Base-by-base conservation (phyloP, 1,284 basidiomycete species). In the Tilletia setariae region DNA sequence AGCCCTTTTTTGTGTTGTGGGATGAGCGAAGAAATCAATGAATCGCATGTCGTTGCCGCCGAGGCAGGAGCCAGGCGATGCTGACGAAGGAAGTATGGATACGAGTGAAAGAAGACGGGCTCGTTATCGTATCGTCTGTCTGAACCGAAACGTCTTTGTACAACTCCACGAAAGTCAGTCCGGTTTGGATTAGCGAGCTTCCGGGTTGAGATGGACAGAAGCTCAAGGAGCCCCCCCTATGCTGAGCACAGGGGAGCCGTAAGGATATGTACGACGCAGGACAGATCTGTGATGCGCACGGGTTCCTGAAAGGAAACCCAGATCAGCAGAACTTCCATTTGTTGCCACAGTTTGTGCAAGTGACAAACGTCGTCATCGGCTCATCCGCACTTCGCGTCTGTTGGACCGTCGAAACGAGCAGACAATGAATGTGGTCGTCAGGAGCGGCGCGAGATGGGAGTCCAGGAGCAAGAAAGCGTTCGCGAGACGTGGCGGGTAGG, bases 301-400 rank as follows among this genome's bases (percentile, higher is more conserved):
- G 11, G 35, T 40, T n/a, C 35, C 35, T 40, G 35, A 40, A 11
- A 40, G 35, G 13, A 21, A 35, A 16, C 56, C 2, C 8, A 8
- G 28, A n/a, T 61, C 56, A 80, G 67, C 76, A 75, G 69, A 80
- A 80, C 71, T 80, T 80, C 79, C 79, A 80, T 70, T 77, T 77
- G 71, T 81, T 74, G 67, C 76, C 76, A 70, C 79, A 81, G 63
- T 79, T 78, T 21, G 72, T 75, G 67, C 79, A 81, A 0, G 77
- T 78, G 1, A 81, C 79, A 43, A 80, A 80, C 35, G 78, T 80
- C 1, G 79, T 80, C 79, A 82, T 82, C 21, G 80, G 80, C 66
- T 82, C 80, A 59, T 82, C 80, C 2, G 80, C 80, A 46, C 78
- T 79, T 23, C 80, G 66, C 11, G 80, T 82, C 67, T 79, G 66